Conservation (phyloP, 2,329 filamentous ascomycete species). For the Phaeosphaeriaceae sp. region DNA sequence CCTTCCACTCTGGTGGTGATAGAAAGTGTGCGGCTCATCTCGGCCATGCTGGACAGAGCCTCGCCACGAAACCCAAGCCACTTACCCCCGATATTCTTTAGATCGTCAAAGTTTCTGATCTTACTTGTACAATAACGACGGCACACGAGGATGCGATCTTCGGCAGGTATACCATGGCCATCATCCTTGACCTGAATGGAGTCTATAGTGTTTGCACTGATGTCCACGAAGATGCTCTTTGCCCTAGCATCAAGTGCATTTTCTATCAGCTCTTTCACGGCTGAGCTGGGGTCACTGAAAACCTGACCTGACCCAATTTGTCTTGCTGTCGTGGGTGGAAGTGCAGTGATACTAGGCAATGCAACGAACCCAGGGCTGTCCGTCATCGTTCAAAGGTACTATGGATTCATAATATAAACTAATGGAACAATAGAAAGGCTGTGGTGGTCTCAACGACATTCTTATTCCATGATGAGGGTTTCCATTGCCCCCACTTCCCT, state of each 20-base stretch:
- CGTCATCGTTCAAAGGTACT: conserved; percentile 15
- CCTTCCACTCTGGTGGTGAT: conserved; percentile 69
- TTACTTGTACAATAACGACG: conserved; percentile 77
- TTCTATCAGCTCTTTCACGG: conserved; percentile 79
- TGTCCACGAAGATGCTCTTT: conserved; percentile 67
- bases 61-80: conserved; percentile 80
- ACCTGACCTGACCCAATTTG: conserved; percentile 67
- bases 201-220: conserved; percentile 71
- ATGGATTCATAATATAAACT: not conserved
- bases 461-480: conserved; percentile 4
- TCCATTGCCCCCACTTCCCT: conserved; percentile 28
- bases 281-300: conserved; percentile 64
- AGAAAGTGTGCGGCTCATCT: conserved; percentile 61
- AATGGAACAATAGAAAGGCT: not conserved
- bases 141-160: conserved; percentile 69
- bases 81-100: conserved; percentile 61
- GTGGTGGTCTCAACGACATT: conserved; percentile 2
- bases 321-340: conserved; percentile 54
- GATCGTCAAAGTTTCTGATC: conserved; percentile 67
- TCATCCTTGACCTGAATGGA: conserved; percentile 70
- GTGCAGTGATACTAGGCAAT: conserved; percentile 46
- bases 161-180: conserved; percentile 70
- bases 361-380: conserved; percentile 4
- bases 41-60: conserved; percentile 70
- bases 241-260: conserved; percentile 77